Evolutionary conservation across 2,329 filamentous ascomycete genomes (phyloP).

Genomic region (Aulographum hederae): DNA sequence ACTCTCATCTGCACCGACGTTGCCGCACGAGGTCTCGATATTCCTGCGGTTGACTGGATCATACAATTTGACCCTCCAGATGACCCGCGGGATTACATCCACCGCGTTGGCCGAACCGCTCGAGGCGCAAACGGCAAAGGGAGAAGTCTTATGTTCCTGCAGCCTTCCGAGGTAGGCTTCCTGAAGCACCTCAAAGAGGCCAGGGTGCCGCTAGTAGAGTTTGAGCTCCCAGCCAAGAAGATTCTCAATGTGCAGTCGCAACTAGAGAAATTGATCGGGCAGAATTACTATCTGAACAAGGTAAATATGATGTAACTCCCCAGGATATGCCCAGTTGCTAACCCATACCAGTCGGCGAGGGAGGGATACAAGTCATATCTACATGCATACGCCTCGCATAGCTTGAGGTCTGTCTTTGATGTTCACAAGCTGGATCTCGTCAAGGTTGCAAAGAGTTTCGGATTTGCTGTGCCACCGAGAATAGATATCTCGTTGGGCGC

Average conservation of each 20-base stretch:
- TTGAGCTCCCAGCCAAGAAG: conserved; percentile 85
- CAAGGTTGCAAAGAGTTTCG: conserved; percentile 73
- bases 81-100: conserved; percentile 61
- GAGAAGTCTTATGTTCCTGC: conserved; percentile 78
- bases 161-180: conserved; percentile 85
- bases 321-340: conserved; percentile 2
- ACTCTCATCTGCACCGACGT: conserved; percentile 94
- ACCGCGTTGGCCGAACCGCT: conserved; percentile 88
- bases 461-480: conserved; percentile 57
- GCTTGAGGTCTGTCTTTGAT: conserved; percentile 66
- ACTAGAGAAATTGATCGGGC: conserved; percentile 79
- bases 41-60: conserved; percentile 90
- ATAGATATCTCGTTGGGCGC: conserved; percentile 65
- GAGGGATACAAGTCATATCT: conserved; percentile 76
- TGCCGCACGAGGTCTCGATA: conserved; percentile 85
- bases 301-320: conserved; percentile 16
- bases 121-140: conserved; percentile 70
- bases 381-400: conserved; percentile 84
- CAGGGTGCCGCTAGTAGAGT: conserved; percentile 84
- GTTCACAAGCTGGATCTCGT: conserved; percentile 65
- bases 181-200: conserved; percentile 79
- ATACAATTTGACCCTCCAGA: conserved; percentile 91
- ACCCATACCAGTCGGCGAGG: conserved; percentile 35
- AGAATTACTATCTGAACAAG: conserved; percentile 97
- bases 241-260: conserved; percentile 59